Base-by-base conservation (phyloP, 1,284 basidiomycete species). In the Microbotryum saponariae region DNA sequence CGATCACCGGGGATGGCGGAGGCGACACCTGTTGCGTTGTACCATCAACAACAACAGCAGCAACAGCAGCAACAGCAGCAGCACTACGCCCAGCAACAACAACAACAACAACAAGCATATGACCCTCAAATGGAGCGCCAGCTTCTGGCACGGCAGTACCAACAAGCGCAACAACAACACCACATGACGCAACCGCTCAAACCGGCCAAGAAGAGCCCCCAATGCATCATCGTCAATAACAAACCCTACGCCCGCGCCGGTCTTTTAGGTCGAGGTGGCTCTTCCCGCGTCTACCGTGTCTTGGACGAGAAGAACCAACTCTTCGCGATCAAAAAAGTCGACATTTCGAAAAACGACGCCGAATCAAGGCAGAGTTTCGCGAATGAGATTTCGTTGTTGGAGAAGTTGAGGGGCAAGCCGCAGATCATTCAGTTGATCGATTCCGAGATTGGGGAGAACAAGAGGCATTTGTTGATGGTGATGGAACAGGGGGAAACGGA, bases 401-500 rank as follows among this genome's bases (percentile, higher is more conserved):
- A 89, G 72, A 84, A 91, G 18, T 79, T 97, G 6, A 85, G 85
- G 49, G 92, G 91, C 31, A 92, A 94, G 73, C 85, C 83, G 61
- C 82, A 91, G 51, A 91, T 96, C 70, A 96, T 96, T 66, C 82
- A 88, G 63, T 77, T 97, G 51, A 82, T 91, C 66, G 92, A 94
- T 73, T 87, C 87, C 61, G 91, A 96, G 75, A 77, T 79, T 53
- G 75, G 75, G 63, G 83, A 83, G 73, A 77, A 81, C 42, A 56
- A 70, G 70, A 80, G 82, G 48, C 77, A 83, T 74, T 71, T 89
- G 61, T 76, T 89, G 76, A 80, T 94, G 73, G 88, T 79, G 58
- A 91, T 97, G 90, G 92, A 97, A 74, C 90, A 87, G 64, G 92
- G 92, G 8, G 92, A 96, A 77, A 85, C 91, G 53, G 83, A 96